Conservation (phyloP, 2,329 filamentous ascomycete species). For the Xylaria sp. region DNA sequence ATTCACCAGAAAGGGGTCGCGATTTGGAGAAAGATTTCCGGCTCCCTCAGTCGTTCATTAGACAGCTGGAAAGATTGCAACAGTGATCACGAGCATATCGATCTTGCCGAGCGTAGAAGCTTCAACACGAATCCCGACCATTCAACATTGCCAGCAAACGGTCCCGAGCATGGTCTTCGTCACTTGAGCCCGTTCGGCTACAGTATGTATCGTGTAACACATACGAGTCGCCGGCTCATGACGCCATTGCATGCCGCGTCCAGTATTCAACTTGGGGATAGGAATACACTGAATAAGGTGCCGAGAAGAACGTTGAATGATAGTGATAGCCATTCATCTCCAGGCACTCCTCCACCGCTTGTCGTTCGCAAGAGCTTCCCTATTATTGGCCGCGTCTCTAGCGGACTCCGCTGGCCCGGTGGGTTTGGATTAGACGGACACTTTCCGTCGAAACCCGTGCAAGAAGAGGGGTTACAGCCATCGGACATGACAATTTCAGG, state of each 20-base stretch:
- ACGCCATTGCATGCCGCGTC: conserved; percentile 26
- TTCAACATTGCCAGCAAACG: not conserved
- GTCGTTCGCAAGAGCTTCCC: conserved; percentile 35
- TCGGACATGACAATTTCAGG: conserved; percentile 8
- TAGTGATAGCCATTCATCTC: conserved; percentile 19
- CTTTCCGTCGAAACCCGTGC: conserved; percentile 32
- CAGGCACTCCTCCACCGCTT: not conserved
- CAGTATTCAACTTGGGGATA: not conserved
- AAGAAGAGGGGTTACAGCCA: conserved; percentile 22
- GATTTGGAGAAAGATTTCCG: conserved; percentile 48
- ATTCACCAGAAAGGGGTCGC: conserved; percentile 42
- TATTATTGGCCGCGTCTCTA: conserved; percentile 35
- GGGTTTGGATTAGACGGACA: conserved; percentile 45
- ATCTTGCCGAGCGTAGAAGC: conserved; percentile 5
- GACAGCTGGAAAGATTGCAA: conserved; percentile 37
- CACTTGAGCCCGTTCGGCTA: conserved; percentile 41
- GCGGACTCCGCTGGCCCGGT: conserved; percentile 24
- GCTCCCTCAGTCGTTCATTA: conserved; percentile 40
- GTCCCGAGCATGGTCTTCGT: conserved; percentile 11
- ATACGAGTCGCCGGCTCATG: conserved; percentile 29
- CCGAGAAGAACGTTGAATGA: conserved; percentile 8
- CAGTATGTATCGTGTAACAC: conserved; percentile 36
- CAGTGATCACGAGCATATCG: conserved; percentile 25
- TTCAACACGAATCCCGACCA: not conserved
- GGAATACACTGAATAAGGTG: not conserved